phyloP scores from a whole-genome alignment of 2,329 filamentous ascomycete species.

The Apiospora saccharicola region DNA sequence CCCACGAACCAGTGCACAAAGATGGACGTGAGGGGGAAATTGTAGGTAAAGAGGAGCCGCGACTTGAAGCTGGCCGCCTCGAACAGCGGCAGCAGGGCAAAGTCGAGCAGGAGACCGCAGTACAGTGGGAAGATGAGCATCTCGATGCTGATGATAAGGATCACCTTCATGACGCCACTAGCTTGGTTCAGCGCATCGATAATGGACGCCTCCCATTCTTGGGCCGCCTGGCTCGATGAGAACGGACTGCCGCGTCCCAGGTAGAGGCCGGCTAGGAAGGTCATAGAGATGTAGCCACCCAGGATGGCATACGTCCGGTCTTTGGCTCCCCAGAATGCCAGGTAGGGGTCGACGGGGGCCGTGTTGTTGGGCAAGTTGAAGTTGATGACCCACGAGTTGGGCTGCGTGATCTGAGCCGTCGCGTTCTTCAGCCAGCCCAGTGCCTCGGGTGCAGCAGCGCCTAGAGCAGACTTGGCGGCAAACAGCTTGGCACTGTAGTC shows the following conservation, averaged over 20 bases:
- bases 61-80: slow-evolving; percentile 79
- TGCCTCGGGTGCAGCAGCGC: slow-evolving; percentile 31
- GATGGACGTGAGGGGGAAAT: slow-evolving; percentile 85
- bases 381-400: slow-evolving; percentile 66
- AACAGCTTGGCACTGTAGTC: slow-evolving; percentile 46
- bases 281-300: slow-evolving; percentile 81
- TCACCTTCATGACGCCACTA: slow-evolving; percentile 96
- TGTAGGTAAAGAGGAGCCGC: slow-evolving; percentile 77
- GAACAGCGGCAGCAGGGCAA: slow-evolving; percentile 89
- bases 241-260: slow-evolving; percentile 77
- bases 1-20: slow-evolving; percentile 99
- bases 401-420: slow-evolving; percentile 50
- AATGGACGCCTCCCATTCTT: slow-evolving; percentile 76
- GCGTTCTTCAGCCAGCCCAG: slow-evolving; percentile 42
- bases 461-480: slow-evolving; percentile 34
- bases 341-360: slow-evolving; percentile 57
- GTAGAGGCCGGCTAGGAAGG: slow-evolving; percentile 78
- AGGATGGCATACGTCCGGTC: slow-evolving; percentile 77
- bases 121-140: slow-evolving; percentile 98
- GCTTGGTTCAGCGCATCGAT: slow-evolving; percentile 90
- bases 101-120: slow-evolving; percentile 88
- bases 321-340: slow-evolving; percentile 72
- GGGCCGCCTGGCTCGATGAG: slow-evolving; percentile 61
- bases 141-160: slow-evolving; percentile 97
- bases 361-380: slow-evolving; percentile 53